Evolutionary conservation across 805 yeast species (phyloP).

Genomic region (Ogataea parapolymorpha): DNA sequence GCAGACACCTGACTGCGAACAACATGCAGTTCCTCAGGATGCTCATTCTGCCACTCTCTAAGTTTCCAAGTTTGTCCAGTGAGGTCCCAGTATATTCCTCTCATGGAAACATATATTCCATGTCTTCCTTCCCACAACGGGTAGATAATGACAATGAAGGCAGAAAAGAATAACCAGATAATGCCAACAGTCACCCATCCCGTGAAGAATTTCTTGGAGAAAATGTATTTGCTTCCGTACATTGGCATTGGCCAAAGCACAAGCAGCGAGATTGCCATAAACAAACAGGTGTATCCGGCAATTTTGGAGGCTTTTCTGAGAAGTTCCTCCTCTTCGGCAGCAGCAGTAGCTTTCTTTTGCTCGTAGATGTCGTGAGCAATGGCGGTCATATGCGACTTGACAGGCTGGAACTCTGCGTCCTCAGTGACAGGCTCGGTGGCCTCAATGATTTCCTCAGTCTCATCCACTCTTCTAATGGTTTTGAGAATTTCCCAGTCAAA

Average conservation of each 20-base stretch:
- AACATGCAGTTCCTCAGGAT: constrained; percentile 74
- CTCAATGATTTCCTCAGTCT: constrained; percentile 53
- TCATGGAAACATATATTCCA: constrained; percentile 57
- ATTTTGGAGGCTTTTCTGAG: constrained; percentile 56
- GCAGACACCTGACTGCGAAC: constrained; percentile 63
- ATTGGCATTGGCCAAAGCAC: constrained; percentile 93
- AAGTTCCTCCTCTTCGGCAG: constrained; percentile 49
- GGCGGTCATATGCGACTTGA: constrained; percentile 31
- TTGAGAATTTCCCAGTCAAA: constrained; percentile 70
- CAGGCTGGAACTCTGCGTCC: constrained; percentile 32
- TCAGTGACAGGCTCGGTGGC: constrained; percentile 28
- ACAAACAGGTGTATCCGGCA: constrained; percentile 59
- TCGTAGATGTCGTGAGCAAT: constrained; percentile 23
- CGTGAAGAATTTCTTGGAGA: constrained; percentile 72
- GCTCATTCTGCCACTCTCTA: constrained; percentile 67
- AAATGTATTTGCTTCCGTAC: constrained; percentile 78
- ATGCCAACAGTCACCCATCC: constrained; percentile 86
- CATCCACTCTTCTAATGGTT: constrained; percentile 63
- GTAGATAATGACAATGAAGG: constrained; percentile 57
- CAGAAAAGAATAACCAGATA: constrained; percentile 74
- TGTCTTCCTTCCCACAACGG: constrained; percentile 75
- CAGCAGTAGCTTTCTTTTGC: constrained; percentile 13
- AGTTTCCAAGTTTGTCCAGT: constrained; percentile 74
- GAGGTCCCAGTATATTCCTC: constrained; percentile 85
- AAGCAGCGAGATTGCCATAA: constrained; percentile 59